Evolutionary conservation across 2,329 filamentous ascomycete genomes (phyloP).

Genomic region (Nigrospora oryzae): DNA sequence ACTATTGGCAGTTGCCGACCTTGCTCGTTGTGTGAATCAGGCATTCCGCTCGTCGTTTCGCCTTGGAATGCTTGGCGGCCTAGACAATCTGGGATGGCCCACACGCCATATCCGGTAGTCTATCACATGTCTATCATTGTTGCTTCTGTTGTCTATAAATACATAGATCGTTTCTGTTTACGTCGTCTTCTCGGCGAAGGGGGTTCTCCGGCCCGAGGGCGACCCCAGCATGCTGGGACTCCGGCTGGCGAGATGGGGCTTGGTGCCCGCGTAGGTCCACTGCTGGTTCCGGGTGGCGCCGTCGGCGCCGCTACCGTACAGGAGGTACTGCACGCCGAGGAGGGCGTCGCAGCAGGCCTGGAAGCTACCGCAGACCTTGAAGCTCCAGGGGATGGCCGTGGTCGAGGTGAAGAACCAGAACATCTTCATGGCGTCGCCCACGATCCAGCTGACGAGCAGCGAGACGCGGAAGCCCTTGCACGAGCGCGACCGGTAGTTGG

Average conservation of each 20-base stretch:
- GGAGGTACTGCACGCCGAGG: slow-evolving; percentile 65
- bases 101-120: too few relatives aligned
- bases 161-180: background rate
- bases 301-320: slow-evolving; percentile 50
- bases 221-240: slow-evolving; percentile 27
- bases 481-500: slow-evolving; percentile 60
- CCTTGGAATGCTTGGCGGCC: too few relatives aligned
- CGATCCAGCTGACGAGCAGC: slow-evolving; percentile 68
- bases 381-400: slow-evolving; percentile 64
- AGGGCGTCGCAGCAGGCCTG: slow-evolving; percentile 70
- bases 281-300: slow-evolving; percentile 14
- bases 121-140: too few relatives aligned
- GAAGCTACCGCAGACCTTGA: slow-evolving; percentile 76
- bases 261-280: slow-evolving; percentile 18
- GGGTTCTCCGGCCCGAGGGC: slow-evolving; percentile 28
- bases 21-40: too few relatives aligned
- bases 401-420: slow-evolving; percentile 73
- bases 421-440: slow-evolving; percentile 81
- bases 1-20: too few relatives aligned
- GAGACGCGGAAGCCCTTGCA: slow-evolving; percentile 73
- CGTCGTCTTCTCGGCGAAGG: slow-evolving; percentile 23
- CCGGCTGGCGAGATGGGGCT: slow-evolving; percentile 16
- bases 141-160: too few relatives aligned
- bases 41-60: too few relatives aligned
- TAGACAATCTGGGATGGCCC: too few relatives aligned